A percentile compares a stretch with the other conserved stretches of the same genome.
Evolutionary conservation across 2,329 filamentous ascomycete species (phyloP).

Genomic region (Fusarium tricinctum): DNA sequence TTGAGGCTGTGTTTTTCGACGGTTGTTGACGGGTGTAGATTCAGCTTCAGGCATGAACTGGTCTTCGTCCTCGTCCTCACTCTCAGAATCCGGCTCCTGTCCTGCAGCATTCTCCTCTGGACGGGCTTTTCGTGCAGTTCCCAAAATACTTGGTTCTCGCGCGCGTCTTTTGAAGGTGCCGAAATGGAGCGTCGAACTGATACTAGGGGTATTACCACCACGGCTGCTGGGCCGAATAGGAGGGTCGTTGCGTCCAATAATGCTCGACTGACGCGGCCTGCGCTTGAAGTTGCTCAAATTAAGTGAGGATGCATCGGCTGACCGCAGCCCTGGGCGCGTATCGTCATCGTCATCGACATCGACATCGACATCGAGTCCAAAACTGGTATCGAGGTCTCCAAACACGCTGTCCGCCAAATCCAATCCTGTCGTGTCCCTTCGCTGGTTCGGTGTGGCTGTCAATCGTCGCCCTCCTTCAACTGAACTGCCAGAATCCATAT

Average conservation of each 20-base stretch:
- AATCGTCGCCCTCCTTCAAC: constrained; percentile 57
- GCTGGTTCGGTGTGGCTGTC: constrained; percentile 53
- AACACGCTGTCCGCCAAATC: constrained; percentile 65
- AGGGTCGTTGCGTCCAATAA: constrained; percentile 64
- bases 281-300: constrained; percentile 63
- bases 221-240: constrained; percentile 68
- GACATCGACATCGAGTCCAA: constrained; percentile 59
- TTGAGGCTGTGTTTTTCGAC: constrained; percentile 56
- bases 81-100: constrained; percentile 54
- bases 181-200: constrained; percentile 68
- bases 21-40: constrained; percentile 72
- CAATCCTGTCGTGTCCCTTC: constrained; percentile 62
- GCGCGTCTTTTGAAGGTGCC: constrained; percentile 70
- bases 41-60: constrained; percentile 74
- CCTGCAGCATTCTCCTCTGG: constrained; percentile 53
- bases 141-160: constrained; percentile 73
- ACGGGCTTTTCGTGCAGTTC: constrained; percentile 62
- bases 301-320: constrained; percentile 62
- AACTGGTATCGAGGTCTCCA: constrained; percentile 60
- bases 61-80: constrained; percentile 62
- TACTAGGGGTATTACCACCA: constrained; percentile 61
- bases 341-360: constrained; percentile 57
- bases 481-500: constrained; percentile 52
- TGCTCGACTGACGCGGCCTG: constrained; percentile 64
- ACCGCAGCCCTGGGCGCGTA: constrained; percentile 53